A percentile compares a stretch with the other conserved stretches of the same genome.
Evolutionary conservation across 352 stramenopile genomes (phyloP).

Genomic region (Aphanomyces stellatus): DNA sequence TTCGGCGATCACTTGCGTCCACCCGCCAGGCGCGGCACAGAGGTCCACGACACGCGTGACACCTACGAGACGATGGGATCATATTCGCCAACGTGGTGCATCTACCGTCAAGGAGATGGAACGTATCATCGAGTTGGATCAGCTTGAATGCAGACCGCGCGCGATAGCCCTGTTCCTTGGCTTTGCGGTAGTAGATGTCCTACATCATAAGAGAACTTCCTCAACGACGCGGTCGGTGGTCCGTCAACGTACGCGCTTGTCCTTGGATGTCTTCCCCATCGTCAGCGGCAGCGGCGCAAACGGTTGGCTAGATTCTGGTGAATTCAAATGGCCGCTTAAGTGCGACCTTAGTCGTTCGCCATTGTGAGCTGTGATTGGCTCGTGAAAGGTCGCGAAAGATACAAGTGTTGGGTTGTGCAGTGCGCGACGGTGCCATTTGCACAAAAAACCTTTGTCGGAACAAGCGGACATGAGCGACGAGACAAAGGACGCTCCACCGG

Average conservation of each 20-base stretch:
- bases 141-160: conserved; percentile 98
- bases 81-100: background rate
- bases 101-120: conserved; percentile 85
- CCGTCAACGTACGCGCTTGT: conserved; percentile 77
- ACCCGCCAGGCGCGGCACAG: conserved; percentile 74
- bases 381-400: background rate
- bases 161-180: conserved; percentile 92
- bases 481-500: no score
- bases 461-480: no score
- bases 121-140: conserved; percentile 98
- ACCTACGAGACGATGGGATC: conserved; percentile 21
- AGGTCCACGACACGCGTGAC: conserved; percentile 79
- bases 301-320: background rate
- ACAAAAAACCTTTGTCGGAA: background rate
- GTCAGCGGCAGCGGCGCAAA: background rate
- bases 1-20: conserved; percentile 80
- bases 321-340: background rate
- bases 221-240: background rate
- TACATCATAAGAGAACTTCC: conserved; percentile 21
- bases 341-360: background rate
- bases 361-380: background rate
- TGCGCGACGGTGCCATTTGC: background rate
- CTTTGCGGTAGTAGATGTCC: conserved; percentile 91
- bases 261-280: conserved; percentile 87
- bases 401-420: background rate